Conservation (phyloP, 306 rosid genomes). For the Acacia confusa region DNA sequence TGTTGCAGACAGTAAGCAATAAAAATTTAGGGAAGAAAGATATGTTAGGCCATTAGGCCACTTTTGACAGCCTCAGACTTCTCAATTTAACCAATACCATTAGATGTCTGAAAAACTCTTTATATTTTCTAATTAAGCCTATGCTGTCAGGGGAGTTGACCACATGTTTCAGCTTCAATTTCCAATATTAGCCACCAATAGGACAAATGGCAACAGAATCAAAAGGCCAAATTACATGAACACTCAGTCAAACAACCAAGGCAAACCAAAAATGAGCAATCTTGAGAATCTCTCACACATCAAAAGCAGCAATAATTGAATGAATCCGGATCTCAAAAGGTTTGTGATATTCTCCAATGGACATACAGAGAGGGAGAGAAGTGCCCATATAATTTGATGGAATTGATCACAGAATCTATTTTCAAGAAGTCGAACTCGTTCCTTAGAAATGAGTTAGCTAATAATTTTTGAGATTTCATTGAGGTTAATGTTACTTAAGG, state of each 20-base stretch:
- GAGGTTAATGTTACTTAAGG: background rate
- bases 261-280: constrained; percentile 54
- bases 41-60: background rate
- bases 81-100: background rate
- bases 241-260: constrained; percentile 73
- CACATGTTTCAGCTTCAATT: constrained; percentile 59
- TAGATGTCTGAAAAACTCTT: background rate
- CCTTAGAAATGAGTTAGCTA: constrained; percentile 29
- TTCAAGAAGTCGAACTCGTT: constrained; percentile 61
- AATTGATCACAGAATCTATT: constrained; percentile 28
- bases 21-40: background rate
- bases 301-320: constrained; percentile 93
- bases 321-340: constrained; percentile 70
- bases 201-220: constrained; percentile 57
- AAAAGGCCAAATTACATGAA: constrained; percentile 73
- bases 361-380: constrained; percentile 14
- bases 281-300: constrained; percentile 49
- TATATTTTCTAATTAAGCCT: background rate
- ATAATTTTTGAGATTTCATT: constrained; percentile 29
- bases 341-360: constrained; percentile 47
- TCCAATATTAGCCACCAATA: constrained; percentile 53
- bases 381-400: constrained; percentile 11
- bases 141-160: background rate
- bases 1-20: background rate
- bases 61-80: background rate